Conservation (phyloP, 441 rosid genomes). For the Cnidoscolus chayamansa region DNA sequence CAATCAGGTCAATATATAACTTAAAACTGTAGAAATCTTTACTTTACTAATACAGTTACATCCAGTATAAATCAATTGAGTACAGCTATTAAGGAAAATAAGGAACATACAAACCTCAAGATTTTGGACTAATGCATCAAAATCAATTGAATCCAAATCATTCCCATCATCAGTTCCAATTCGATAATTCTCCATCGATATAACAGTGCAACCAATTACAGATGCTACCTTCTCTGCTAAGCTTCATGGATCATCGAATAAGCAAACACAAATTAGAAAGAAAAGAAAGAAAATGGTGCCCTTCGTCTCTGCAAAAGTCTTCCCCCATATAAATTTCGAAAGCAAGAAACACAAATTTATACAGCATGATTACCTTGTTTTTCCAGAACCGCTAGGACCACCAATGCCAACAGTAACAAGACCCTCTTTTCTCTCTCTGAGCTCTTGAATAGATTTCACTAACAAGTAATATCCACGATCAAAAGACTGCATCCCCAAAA, state of each 20-base stretch:
- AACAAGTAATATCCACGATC: constrained; percentile 84
- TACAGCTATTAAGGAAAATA: neutral
- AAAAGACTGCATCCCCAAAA: constrained; percentile 55
- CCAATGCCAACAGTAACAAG: constrained; percentile 88
- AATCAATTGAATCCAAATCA: constrained; percentile 83
- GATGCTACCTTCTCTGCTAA: constrained; percentile 97
- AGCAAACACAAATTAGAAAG: constrained; percentile 20
- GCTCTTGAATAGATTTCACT: constrained; percentile 93
- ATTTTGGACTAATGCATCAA: constrained; percentile 70
- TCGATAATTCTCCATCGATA: constrained; percentile 94
- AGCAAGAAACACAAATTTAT: constrained; percentile 5
- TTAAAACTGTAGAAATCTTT: neutral
- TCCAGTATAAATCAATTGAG: neutral
- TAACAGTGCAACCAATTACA: constrained; percentile 86
- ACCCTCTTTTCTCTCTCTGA: constrained; percentile 85
- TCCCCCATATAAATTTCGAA: neutral
- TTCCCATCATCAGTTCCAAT: constrained; percentile 75
- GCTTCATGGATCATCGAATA: constrained; percentile 48
- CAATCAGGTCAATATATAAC: neutral
- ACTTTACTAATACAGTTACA: constrained; percentile 13
- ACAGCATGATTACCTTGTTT: constrained; percentile 62
- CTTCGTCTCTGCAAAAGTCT: neutral
- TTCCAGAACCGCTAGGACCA: constrained; percentile 97
- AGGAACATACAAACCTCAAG: constrained; percentile 59
- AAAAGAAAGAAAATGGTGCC: constrained; percentile 3